phyloP scores from a whole-genome alignment of 768 basidiomycete species.

The Kockovaella imperatae region DNA sequence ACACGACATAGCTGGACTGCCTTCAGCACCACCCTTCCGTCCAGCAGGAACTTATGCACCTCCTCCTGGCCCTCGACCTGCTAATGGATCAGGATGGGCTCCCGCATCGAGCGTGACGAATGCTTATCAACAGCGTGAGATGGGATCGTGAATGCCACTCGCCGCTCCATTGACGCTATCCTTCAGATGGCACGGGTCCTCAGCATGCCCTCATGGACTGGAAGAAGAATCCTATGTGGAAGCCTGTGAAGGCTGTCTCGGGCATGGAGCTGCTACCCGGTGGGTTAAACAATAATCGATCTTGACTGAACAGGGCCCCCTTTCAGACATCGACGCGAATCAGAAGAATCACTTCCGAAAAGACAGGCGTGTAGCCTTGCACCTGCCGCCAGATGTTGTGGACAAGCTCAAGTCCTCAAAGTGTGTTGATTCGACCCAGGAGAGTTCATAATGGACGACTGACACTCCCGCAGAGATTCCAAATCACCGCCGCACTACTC shows the following conservation, averaged over 20 bases:
- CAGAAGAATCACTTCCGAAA: constrained; percentile 25
- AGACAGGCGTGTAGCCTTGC: constrained; percentile 23
- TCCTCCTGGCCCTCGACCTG: background rate
- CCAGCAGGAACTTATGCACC: background rate
- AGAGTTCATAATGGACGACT: background rate
- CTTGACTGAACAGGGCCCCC: background rate
- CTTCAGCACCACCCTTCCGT: background rate
- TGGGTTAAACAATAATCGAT: background rate
- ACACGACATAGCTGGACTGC: background rate
- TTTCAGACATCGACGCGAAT: constrained; percentile 19
- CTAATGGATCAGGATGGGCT: background rate
- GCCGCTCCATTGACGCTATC: background rate
- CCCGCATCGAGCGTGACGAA: background rate
- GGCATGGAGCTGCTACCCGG: constrained; percentile 31
- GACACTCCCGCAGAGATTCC: constrained; percentile 17
- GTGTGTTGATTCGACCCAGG: constrained; percentile 11
- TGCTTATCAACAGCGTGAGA: background rate
- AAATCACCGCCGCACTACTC: constrained; percentile 24
- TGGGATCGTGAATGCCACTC: background rate
- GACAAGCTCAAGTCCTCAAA: constrained; percentile 29
- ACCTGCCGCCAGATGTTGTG: constrained; percentile 20
- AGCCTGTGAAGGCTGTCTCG: constrained; percentile 35
- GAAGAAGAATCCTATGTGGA: constrained; percentile 42
- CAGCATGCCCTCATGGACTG: constrained; percentile 24
- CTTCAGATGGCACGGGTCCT: constrained; percentile 3